These are phyloP conservation scores for Capsicum pubescens DNA, from an alignment of 257 asterid genomes.

Conservation along the genomic window DNA sequence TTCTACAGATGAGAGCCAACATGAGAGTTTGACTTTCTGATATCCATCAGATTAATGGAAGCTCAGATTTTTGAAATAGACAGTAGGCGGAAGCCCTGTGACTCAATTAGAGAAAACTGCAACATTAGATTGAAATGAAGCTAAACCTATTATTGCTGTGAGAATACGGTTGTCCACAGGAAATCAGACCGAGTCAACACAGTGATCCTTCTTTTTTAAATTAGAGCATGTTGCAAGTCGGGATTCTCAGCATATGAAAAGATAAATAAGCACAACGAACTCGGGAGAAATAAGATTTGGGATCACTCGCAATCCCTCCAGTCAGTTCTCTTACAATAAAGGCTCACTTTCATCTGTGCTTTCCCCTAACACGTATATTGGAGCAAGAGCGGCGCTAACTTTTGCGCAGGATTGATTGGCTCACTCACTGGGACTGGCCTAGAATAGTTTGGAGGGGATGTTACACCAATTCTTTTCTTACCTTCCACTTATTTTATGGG, in stretches of 20 bases:
- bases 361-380: not conserved
- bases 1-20: not conserved
- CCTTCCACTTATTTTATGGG: not conserved
- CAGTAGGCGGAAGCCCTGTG: not conserved
- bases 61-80: not conserved
- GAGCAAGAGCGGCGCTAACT: not conserved
- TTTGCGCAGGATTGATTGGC: not conserved
- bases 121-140: not conserved
- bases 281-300: not conserved
- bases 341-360: not conserved
- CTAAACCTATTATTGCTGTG: not conserved
- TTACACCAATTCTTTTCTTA: not conserved
- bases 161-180: not conserved
- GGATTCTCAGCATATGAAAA: not conserved
- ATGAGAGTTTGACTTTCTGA: not conserved
- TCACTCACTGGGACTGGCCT: not conserved
- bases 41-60: not conserved
- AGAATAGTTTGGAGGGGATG: slow-evolving; percentile 4
- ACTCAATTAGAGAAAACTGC: not conserved
- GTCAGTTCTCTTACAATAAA: not conserved
- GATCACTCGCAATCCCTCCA: not conserved
- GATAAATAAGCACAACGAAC: not conserved
- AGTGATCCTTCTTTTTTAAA: not conserved
- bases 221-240: too few relatives aligned
- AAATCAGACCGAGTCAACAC: not conserved